Evolutionary conservation across 192 early-diverging fungal genomes (phyloP), one percentile per base, ranked within the genome.

Genomic region (Mortierella alpina): DNA sequence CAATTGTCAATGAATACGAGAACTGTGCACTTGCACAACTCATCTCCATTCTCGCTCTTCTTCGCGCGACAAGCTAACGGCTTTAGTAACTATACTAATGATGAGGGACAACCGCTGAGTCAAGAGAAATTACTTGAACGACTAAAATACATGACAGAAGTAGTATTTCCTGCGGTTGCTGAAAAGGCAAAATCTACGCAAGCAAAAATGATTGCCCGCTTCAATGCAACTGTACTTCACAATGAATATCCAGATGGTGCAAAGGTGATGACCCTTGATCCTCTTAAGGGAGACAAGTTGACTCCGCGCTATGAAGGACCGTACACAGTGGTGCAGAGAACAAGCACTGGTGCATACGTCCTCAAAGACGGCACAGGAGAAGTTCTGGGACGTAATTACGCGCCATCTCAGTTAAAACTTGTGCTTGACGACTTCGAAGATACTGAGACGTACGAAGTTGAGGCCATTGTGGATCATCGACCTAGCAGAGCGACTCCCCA

Each of bases 1-100:
- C 85, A 88, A 56, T 61, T 79, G 5, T 68, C 60, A 10, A 70
- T 83, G 63, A 88, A 88, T 54, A 48, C 59, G 2, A 72, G 76
- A 10, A 69, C 82, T 13, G 57, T 67, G 7, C 42, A 50, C 3
- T 31, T 67, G n/a, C 72, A 72, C 47, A 76, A 77, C 41, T 76
- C 79, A 0, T 72, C 82, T 20, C 85, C 83, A 4, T 88, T 86
- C 51, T 63, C 78, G 31, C 59, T 85, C 17, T 83, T 88, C 59
- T 88, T 86, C 75, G 85, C 73, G 5, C 15, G 83, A 49, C 40
- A 49, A 58, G 49, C 82, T 22, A 82, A 84, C 46, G 57, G 54
- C 12, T 18, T 61, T 39, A 56, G 58, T 20, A 50, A 61, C 20
- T 61, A 48, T 17, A 41, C 59, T 41, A 50, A 61, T 61, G 63